Conservation (phyloP, 2,329 filamentous ascomycete species). For the Cladophialophora yegresii region DNA sequence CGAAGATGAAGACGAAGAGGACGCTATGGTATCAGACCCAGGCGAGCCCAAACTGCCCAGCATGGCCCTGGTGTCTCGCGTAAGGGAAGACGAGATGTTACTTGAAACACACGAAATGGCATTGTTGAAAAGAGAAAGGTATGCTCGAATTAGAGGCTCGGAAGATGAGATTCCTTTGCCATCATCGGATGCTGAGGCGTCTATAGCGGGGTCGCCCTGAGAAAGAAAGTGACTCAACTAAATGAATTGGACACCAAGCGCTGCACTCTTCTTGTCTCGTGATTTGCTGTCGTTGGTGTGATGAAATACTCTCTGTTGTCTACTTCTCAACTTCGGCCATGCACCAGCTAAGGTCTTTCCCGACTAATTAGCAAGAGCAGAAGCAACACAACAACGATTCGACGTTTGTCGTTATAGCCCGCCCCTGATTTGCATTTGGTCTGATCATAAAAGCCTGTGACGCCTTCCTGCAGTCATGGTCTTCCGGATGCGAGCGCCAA, state of each 20-base stretch:
- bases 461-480: neutral
- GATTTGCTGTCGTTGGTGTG: too few relatives aligned
- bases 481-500: neutral
- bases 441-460: neutral
- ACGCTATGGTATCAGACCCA: constrained; percentile 35
- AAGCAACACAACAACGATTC: too few relatives aligned
- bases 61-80: constrained; percentile 4
- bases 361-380: too few relatives aligned
- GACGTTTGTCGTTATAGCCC: too few relatives aligned
- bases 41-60: constrained; percentile 21
- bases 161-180: constrained; percentile 25
- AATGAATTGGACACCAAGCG: too few relatives aligned
- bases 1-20: constrained; percentile 44
- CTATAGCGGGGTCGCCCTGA: constrained; percentile 45
- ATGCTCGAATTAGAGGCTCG: constrained; percentile 28
- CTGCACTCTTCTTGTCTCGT: too few relatives aligned
- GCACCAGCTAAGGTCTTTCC: too few relatives aligned
- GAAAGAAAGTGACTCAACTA: too few relatives aligned
- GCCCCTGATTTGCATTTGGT: neutral
- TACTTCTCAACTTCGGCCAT: too few relatives aligned
- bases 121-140: constrained; percentile 21
- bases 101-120: constrained; percentile 27
- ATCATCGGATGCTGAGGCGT: constrained; percentile 23
- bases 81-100: constrained; percentile 27
- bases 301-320: too few relatives aligned